phyloP scores from a whole-genome alignment of 2,329 filamentous ascomycete genomes.

The Aphanoascus verrucosus region DNA sequence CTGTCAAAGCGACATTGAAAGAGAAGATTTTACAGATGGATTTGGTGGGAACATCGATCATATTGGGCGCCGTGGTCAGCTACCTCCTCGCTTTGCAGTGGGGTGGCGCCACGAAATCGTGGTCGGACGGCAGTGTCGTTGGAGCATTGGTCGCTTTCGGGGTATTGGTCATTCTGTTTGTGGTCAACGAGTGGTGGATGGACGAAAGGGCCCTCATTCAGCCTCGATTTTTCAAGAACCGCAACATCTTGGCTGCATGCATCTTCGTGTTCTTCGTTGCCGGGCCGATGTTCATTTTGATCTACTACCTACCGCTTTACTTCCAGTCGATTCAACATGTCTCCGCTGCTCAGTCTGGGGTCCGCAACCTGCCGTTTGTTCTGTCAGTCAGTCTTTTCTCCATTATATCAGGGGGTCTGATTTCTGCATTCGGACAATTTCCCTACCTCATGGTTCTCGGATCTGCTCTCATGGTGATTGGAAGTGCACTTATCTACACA shows the following conservation, averaged over 20 bases:
- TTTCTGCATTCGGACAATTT: conserved; percentile 18
- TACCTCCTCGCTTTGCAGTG: conserved; percentile 23
- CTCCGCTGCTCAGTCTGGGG: conserved; percentile 29
- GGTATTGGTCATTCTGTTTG: conserved; percentile 18
- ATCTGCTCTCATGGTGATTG: conserved; percentile 20
- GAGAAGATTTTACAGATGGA: conserved; percentile 20
- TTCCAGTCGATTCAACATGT: conserved; percentile 38
- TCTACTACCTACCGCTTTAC: conserved; percentile 25
- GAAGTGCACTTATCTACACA: conserved; percentile 24
- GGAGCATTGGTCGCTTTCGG: conserved; percentile 19
- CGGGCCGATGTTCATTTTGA: conserved; percentile 12
- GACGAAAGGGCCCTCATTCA: conserved; percentile 22
- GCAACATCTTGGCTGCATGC: not conserved
- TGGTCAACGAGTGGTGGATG: conserved; percentile 13
- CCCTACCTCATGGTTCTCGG: conserved; percentile 20
- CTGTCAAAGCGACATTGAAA: conserved; percentile 13
- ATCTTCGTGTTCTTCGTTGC: conserved; percentile 13
- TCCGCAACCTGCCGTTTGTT: conserved; percentile 30
- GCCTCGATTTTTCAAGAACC: conserved; percentile 20
- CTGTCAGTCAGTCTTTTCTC: conserved; percentile 22
- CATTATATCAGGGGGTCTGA: conserved; percentile 15
- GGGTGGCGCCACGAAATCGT: conserved; percentile 20
- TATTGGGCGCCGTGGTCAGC: conserved; percentile 21
- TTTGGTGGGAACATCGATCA: conserved; percentile 18
- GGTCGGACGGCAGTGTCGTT: conserved; percentile 20